These are phyloP conservation scores for Ramaria sp. DNA, from an alignment of 768 basidiomycete genomes.

Conservation along the genomic window DNA sequence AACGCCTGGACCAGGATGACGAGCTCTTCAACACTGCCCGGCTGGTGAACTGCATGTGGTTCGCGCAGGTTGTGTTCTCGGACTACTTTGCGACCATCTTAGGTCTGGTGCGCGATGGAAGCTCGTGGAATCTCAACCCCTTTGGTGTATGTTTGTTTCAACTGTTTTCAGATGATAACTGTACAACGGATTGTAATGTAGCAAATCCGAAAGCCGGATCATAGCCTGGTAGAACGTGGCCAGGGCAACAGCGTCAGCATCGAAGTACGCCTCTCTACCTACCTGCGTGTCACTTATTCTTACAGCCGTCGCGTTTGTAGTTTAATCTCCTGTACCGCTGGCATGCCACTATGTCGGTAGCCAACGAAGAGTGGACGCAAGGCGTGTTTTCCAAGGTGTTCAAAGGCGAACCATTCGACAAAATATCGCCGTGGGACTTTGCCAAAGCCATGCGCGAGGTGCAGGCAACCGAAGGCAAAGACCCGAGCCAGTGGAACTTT, in stretches of 20 bases:
- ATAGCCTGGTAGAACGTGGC: slow-evolving; percentile 64
- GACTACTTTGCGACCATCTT: slow-evolving; percentile 78
- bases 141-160: slow-evolving; percentile 40
- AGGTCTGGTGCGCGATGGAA: slow-evolving; percentile 68
- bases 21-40: slow-evolving; percentile 80
- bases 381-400: slow-evolving; percentile 20
- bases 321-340: slow-evolving; percentile 14
- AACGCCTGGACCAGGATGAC: slow-evolving; percentile 47
- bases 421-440: slow-evolving; percentile 2
- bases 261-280: slow-evolving; percentile 36
- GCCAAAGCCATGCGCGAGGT: not conserved
- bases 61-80: slow-evolving; percentile 65
- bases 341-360: slow-evolving; percentile 22
- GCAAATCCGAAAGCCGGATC: slow-evolving; percentile 58
- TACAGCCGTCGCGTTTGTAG: not conserved
- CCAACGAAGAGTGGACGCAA: slow-evolving; percentile 24
- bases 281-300: too few species aligned
- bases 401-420: slow-evolving; percentile 15
- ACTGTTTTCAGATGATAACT: not conserved
- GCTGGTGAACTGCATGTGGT: slow-evolving; percentile 74
- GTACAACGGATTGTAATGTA: slow-evolving; percentile 15
- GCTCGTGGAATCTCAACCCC: slow-evolving; percentile 65
- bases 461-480: not conserved
- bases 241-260: slow-evolving; percentile 76
- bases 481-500: slow-evolving; percentile 37